Evolutionary conservation across 2,329 filamentous ascomycete genomes (phyloP).

Genomic region (Cladosporium sp.): DNA sequence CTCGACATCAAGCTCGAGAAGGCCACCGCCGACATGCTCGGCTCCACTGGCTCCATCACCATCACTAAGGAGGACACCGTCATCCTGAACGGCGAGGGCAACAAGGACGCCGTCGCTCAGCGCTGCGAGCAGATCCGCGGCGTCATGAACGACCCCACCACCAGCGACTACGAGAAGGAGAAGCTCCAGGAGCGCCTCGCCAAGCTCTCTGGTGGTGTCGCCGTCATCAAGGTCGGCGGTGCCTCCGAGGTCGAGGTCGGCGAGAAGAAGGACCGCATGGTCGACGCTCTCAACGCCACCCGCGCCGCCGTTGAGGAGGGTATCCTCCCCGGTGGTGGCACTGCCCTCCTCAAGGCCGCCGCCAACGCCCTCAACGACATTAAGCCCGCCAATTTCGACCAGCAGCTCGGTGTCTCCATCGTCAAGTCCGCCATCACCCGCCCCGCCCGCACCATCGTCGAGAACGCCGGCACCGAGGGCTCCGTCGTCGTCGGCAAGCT

Average conservation of each 20-base stretch:
- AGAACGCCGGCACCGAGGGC: constrained; percentile 95
- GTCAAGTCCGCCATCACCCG: constrained; percentile 97
- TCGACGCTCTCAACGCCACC: constrained; percentile 95
- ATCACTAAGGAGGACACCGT: constrained; percentile 99
- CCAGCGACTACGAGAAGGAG: constrained; percentile 99
- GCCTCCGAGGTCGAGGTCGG: constrained; percentile 96
- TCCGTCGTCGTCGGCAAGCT: constrained; percentile 97
- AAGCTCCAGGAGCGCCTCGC: constrained; percentile 99
- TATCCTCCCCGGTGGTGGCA: constrained; percentile 97
- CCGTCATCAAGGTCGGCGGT: constrained; percentile 98
- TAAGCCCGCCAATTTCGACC: constrained; percentile 94
- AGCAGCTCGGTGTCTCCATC: constrained; percentile 96
- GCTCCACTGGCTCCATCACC: constrained; percentile 94
- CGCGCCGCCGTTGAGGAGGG: constrained; percentile 98
- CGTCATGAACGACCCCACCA: constrained; percentile 87
- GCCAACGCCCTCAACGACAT: constrained; percentile 76
- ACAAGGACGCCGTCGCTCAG: constrained; percentile 88
- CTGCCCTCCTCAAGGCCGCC: constrained; percentile 93
- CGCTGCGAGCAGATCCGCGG: constrained; percentile 99
- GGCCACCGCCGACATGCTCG: constrained; percentile 90
- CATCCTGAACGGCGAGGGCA: constrained; percentile 91
- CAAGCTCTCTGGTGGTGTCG: constrained; percentile 97
- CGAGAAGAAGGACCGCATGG: constrained; percentile 99
- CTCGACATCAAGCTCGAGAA: constrained; percentile 99
- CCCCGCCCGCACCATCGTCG: constrained; percentile 88